phyloP scores from a whole-genome alignment of 2,329 filamentous ascomycete species.

The Colletotrichum gloeosporioides region DNA sequence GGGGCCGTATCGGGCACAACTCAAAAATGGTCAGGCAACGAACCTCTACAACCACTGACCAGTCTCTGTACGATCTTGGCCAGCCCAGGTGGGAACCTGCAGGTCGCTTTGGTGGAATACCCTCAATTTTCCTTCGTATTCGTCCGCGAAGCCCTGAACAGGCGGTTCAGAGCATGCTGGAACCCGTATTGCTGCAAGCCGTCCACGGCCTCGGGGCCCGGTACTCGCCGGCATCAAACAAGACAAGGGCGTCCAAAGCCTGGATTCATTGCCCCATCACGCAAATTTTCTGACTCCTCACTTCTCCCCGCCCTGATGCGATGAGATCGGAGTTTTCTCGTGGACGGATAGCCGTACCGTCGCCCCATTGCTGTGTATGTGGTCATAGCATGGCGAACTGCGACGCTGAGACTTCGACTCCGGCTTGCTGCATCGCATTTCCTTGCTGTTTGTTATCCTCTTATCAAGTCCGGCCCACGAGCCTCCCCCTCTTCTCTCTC shows the following conservation, averaged over 20 bases:
- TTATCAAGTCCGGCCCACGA: not conserved
- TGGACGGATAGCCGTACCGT: not conserved
- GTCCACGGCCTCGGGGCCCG: slow-evolving; percentile 1
- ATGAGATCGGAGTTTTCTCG: not conserved
- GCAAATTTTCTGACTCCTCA: not conserved
- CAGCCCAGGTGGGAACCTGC: slow-evolving; percentile 1
- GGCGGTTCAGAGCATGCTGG: not conserved
- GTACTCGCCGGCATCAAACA: not conserved
- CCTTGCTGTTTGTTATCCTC: not conserved
- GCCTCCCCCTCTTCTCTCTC: not conserved
- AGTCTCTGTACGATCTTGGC: not conserved
- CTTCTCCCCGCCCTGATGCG: not conserved
- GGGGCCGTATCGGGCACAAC: slow-evolving; percentile 1
- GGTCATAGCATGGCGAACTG: not conserved
- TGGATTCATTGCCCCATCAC: not conserved
- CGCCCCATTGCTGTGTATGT: not conserved
- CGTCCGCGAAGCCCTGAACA: not conserved
- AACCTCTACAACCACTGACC: not conserved
- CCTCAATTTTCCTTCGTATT: slow-evolving; percentile 8
- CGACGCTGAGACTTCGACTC: not conserved
- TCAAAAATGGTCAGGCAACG: not conserved
- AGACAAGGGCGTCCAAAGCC: not conserved
- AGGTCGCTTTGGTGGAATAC: slow-evolving; percentile 7
- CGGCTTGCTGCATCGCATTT: not conserved
- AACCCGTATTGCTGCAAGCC: slow-evolving; percentile 4